phyloP scores from a whole-genome alignment of 129 eudicot genomes.

The Pittosporum tobira region DNA sequence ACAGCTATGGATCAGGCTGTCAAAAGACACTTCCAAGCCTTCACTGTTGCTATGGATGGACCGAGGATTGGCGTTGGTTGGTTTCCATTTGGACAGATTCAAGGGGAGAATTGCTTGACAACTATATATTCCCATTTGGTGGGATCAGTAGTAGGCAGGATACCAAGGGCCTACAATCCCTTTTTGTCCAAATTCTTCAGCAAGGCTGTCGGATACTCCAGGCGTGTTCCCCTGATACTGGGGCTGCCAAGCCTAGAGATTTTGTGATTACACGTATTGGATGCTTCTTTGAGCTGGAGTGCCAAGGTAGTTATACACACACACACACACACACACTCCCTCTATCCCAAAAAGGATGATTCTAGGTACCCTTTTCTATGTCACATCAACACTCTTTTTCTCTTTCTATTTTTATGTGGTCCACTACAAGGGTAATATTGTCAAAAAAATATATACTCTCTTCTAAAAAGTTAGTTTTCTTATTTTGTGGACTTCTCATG shows the following conservation, averaged over 20 bases:
- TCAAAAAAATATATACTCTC: too few species aligned
- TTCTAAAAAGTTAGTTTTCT: too few species aligned
- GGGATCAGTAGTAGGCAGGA: constrained; percentile 98
- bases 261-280: constrained; percentile 88
- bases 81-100: constrained; percentile 97
- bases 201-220: constrained; percentile 98
- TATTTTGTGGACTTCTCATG: neutral
- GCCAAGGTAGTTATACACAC: too few species aligned
- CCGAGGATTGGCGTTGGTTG: constrained; percentile 99
- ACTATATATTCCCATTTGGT: constrained; percentile 86
- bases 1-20: constrained; percentile 55
- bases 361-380: too few species aligned
- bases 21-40: constrained; percentile 63
- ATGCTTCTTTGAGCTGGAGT: constrained; percentile 87
- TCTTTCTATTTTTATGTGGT: too few species aligned
- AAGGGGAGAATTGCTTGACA: constrained; percentile 91
- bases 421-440: too few species aligned
- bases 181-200: constrained; percentile 88
- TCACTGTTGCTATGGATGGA: constrained; percentile 99
- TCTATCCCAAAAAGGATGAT: too few species aligned
- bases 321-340: too few species aligned
- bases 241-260: constrained; percentile 68
- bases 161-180: constrained; percentile 87
- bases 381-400: too few species aligned
- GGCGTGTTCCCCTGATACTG: constrained; percentile 64